Percentiles rank a stretch among this genome's conserved stretches.
Conservation (phyloP, 148 eudicot species). For the Nepenthes gracilis region DNA sequence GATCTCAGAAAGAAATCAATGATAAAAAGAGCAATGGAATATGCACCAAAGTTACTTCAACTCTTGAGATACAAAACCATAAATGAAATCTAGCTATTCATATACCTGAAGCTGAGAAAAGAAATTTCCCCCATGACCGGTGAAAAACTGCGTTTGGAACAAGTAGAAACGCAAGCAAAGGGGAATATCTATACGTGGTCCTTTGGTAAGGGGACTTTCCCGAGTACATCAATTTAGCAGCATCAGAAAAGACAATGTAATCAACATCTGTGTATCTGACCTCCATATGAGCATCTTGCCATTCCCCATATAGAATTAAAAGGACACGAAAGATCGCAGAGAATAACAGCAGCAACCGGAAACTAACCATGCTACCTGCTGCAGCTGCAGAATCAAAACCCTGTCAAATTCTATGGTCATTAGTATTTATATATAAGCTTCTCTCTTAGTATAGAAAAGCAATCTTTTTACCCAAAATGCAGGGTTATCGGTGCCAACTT, state of each 20-base stretch:
- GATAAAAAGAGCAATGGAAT: too few species aligned
- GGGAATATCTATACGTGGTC: conserved; percentile 88
- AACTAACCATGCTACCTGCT: conserved; percentile 29
- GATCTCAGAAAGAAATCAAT: too few species aligned
- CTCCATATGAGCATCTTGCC: conserved; percentile 96
- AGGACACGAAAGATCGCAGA: conserved; percentile 56
- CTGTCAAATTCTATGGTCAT: not conserved
- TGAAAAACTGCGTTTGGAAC: conserved; percentile 70
- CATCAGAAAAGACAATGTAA: conserved; percentile 90
- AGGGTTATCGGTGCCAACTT: too few species aligned
- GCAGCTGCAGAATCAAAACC: conserved; percentile 4
- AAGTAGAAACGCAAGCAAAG: conserved; percentile 75
- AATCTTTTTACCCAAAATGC: too few species aligned
- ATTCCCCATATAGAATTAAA: conserved; percentile 79
- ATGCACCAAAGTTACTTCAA: too few species aligned
- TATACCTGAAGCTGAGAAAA: conserved; percentile 88
- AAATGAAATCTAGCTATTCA: too few species aligned
- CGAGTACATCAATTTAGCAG: conserved; percentile 63
- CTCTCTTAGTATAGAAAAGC: too few species aligned
- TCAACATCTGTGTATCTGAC: conserved; percentile 94
- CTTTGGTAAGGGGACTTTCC: conserved; percentile 85
- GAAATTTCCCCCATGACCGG: conserved; percentile 79
- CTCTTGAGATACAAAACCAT: too few species aligned
- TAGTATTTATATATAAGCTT: too few species aligned
- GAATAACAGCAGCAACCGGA: conserved; percentile 44